Conservation (phyloP, 331 rosid species). For the Spiraea crenata region DNA sequence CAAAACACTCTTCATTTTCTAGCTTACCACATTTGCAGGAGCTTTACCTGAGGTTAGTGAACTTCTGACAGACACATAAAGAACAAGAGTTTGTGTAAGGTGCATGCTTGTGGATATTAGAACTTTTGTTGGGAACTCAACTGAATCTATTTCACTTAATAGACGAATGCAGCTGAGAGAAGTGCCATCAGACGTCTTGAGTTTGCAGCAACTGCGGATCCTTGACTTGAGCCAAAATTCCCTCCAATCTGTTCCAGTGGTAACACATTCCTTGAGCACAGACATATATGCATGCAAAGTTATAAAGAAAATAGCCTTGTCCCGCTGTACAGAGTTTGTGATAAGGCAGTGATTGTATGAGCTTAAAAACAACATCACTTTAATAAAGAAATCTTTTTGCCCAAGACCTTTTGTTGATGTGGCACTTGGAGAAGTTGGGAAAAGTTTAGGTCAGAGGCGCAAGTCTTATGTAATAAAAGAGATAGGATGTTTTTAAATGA, state of each 20-base stretch:
- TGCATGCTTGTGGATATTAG: conserved; percentile 2
- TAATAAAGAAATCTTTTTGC: too few relatives aligned
- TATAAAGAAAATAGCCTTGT: neutral
- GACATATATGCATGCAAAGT: neutral
- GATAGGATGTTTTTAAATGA: too few relatives aligned
- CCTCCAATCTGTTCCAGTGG: conserved; percentile 74
- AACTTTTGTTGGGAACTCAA: neutral
- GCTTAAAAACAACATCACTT: too few relatives aligned
- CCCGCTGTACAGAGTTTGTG: neutral
- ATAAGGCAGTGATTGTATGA: too few relatives aligned
- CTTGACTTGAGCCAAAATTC: conserved; percentile 90
- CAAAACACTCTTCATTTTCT: conserved; percentile 60
- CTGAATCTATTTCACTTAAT: conserved; percentile 25
- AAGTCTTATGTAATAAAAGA: too few relatives aligned
- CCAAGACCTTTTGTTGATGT: too few relatives aligned
- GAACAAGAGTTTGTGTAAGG: neutral
- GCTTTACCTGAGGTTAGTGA: conserved; percentile 81
- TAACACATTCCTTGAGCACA: conserved; percentile 30
- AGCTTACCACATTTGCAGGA: conserved; percentile 70
- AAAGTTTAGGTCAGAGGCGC: too few relatives aligned
- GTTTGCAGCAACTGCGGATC: conserved; percentile 57
- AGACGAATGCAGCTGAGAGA: conserved; percentile 71
- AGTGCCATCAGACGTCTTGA: conserved; percentile 67
- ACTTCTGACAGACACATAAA: conserved; percentile 17
- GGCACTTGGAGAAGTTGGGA: too few relatives aligned